Evolutionary conservation across 2,329 filamentous ascomycete species (phyloP).

Genomic region (Exutisphaerella laricina): DNA sequence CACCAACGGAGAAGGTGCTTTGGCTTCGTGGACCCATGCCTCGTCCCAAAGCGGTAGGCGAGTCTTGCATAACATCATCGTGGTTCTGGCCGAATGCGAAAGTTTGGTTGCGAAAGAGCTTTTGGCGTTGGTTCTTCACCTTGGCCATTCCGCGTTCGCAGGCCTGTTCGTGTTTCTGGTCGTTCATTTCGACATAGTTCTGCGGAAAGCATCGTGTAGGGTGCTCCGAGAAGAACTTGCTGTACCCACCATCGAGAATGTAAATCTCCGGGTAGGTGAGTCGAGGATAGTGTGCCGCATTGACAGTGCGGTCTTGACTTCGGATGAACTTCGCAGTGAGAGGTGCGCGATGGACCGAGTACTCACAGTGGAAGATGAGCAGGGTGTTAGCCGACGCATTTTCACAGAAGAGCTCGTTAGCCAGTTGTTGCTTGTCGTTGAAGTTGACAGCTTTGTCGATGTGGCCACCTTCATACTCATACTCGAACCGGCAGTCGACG

Average conservation of each 20-base stretch:
- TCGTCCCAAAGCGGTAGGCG: conserved; percentile 49
- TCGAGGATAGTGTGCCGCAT: conserved; percentile 77
- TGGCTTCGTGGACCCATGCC: conserved; percentile 26
- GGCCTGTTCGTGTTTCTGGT: conserved; percentile 81
- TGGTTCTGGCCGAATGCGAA: conserved; percentile 82
- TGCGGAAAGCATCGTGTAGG: conserved; percentile 81
- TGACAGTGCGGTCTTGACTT: conserved; percentile 77
- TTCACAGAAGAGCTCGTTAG: conserved; percentile 65
- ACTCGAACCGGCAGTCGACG: conserved; percentile 97
- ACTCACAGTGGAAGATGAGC: conserved; percentile 95
- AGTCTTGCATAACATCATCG: conserved; percentile 55
- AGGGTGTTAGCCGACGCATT: conserved; percentile 64
- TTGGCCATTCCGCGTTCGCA: conserved; percentile 94
- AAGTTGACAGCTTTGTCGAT: conserved; percentile 92
- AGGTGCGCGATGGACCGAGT: conserved; percentile 91
- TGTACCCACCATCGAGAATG: conserved; percentile 94
- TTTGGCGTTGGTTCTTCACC: conserved; percentile 82
- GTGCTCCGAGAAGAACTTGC: conserved; percentile 78
- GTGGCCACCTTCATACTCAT: conserved; percentile 95
- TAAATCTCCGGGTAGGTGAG: conserved; percentile 97
- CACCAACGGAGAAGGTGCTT: conserved; percentile 29
- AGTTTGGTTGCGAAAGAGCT: conserved; percentile 80
- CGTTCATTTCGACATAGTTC: conserved; percentile 95
- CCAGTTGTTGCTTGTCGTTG: conserved; percentile 89
- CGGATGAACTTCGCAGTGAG: conserved; percentile 94